Evolutionary conservation across 2,329 filamentous ascomycete genomes (phyloP).

Genomic region (Cytospora paraplurivora): DNA sequence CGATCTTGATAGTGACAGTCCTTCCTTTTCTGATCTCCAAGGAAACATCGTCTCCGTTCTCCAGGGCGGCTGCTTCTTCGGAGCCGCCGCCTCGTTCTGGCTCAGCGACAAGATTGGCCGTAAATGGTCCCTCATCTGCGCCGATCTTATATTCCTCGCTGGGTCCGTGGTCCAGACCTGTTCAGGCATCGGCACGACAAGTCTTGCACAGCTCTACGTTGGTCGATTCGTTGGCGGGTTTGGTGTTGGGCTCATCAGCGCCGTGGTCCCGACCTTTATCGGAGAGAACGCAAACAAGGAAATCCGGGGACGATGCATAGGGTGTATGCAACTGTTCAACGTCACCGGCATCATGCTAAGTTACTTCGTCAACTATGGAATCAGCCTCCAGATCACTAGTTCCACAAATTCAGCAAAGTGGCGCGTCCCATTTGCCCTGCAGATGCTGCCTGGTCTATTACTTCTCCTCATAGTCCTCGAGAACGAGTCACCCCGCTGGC

Average conservation of each 20-base stretch:
- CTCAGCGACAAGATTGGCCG: slow-evolving; percentile 55
- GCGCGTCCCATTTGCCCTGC: slow-evolving; percentile 47
- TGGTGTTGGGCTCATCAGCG: slow-evolving; percentile 27
- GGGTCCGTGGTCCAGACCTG: slow-evolving; percentile 24
- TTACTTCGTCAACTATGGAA: slow-evolving; percentile 29
- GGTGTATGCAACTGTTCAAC: slow-evolving; percentile 29
- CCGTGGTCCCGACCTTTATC: slow-evolving; percentile 27
- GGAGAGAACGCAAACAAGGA: slow-evolving; percentile 26
- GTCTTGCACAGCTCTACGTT: slow-evolving; percentile 25
- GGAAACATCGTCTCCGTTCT: slow-evolving; percentile 44
- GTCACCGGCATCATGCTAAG: slow-evolving; percentile 28
- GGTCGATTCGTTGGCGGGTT: slow-evolving; percentile 28
- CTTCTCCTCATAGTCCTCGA: slow-evolving; percentile 40
- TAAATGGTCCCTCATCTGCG: slow-evolving; percentile 23
- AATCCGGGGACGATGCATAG: slow-evolving; percentile 27
- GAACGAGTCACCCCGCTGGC: slow-evolving; percentile 44
- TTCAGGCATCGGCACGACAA: slow-evolving; percentile 21
- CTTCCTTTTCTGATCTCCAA: slow-evolving; percentile 22
- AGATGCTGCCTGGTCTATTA: slow-evolving; percentile 43
- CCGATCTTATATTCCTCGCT: slow-evolving; percentile 21
- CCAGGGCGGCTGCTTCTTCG: slow-evolving; percentile 29
- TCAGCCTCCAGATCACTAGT: slow-evolving; percentile 25
- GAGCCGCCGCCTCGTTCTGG: slow-evolving; percentile 38
- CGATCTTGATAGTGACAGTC: slow-evolving; percentile 22
- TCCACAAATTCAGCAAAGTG: slow-evolving; percentile 37